Evolutionary conservation across 345 rosid species (phyloP).

Genomic region (Garcia nutans): DNA sequence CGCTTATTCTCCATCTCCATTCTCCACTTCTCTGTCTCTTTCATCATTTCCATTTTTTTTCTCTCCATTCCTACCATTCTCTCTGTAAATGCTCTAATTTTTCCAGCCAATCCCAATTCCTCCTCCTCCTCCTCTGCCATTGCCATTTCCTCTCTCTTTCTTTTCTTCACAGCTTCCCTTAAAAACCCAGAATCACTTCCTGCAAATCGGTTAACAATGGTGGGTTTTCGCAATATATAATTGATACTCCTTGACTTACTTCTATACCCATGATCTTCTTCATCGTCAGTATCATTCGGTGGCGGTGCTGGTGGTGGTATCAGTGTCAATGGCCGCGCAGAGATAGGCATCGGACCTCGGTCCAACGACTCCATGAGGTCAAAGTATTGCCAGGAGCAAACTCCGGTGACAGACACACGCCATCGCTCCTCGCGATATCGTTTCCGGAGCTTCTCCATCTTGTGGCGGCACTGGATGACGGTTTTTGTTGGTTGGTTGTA

Average conservation of each 20-base stretch:
- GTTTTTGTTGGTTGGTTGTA: slow-evolving; percentile 40
- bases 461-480: slow-evolving; percentile 70
- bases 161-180: slow-evolving; percentile 26
- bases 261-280: slow-evolving; percentile 30
- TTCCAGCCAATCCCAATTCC: slow-evolving; percentile 46
- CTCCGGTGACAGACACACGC: slow-evolving; percentile 27
- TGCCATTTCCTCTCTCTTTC: slow-evolving; percentile 23
- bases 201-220: slow-evolving; percentile 51
- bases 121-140: slow-evolving; percentile 21
- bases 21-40: slow-evolving; percentile 53
- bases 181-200: slow-evolving; percentile 26
- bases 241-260: slow-evolving; percentile 61
- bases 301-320: slow-evolving; percentile 12
- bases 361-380: slow-evolving; percentile 70
- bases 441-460: slow-evolving; percentile 85
- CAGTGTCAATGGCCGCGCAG: slow-evolving; percentile 48
- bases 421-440: slow-evolving; percentile 60
- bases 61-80: slow-evolving; percentile 56
- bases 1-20: slow-evolving; percentile 70
- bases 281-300: neutral
- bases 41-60: slow-evolving; percentile 65
- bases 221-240: slow-evolving; percentile 52
- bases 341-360: slow-evolving; percentile 57
- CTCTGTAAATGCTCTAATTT: slow-evolving; percentile 58
- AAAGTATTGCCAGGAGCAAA: slow-evolving; percentile 56